These are phyloP conservation scores for Vararia minispora DNA, from an alignment of 768 basidiomycete genomes.

Conservation along the genomic window DNA sequence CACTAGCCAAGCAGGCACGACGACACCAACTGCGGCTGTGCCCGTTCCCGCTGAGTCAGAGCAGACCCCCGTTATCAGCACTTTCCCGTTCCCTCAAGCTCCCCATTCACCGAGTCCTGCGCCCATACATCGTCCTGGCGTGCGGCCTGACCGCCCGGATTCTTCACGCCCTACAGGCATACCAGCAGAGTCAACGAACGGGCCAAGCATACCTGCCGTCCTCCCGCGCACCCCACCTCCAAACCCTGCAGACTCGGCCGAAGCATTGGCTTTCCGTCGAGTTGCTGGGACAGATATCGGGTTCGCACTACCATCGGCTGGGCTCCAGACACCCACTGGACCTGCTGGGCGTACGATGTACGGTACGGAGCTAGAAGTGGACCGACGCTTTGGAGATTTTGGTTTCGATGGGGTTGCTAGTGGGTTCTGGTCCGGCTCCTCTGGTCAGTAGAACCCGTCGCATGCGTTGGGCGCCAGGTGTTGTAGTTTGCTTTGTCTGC, in stretches of 20 bases:
- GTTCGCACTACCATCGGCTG: too few species aligned
- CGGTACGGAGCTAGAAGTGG: slow-evolving; percentile 71
- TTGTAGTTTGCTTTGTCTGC: too few species aligned
- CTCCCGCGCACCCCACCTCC: slow-evolving; percentile 12
- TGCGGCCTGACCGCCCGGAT: slow-evolving; percentile 7
- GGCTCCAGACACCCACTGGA: slow-evolving; percentile 33
- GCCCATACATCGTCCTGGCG: slow-evolving; percentile 4
- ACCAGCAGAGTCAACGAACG: slow-evolving; percentile 4
- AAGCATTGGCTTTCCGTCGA: slow-evolving; percentile 5
- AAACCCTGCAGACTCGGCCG: slow-evolving; percentile 1
- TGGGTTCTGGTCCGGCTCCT: slow-evolving; percentile 61
- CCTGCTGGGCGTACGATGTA: slow-evolving; percentile 66
- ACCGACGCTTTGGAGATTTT: slow-evolving; percentile 80
- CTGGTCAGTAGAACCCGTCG: too few species aligned
- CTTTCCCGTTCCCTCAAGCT: slow-evolving; percentile 11
- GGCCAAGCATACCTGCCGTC: slow-evolving; percentile 8
- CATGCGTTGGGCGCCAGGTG: too few species aligned
- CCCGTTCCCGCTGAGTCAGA: slow-evolving; percentile 6
- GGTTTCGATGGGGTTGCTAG: slow-evolving; percentile 69
- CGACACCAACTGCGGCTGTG: slow-evolving; percentile 7
- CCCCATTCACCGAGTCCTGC: slow-evolving; percentile 14
- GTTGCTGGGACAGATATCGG: slow-evolving; percentile 33
- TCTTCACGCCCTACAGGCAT: slow-evolving; percentile 11
- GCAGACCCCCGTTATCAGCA: slow-evolving; percentile 5
- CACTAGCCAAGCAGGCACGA: slow-evolving; percentile 2